These are phyloP conservation scores for Lepidium sativum DNA, from an alignment of 345 rosid species.

Conservation along the genomic window DNA sequence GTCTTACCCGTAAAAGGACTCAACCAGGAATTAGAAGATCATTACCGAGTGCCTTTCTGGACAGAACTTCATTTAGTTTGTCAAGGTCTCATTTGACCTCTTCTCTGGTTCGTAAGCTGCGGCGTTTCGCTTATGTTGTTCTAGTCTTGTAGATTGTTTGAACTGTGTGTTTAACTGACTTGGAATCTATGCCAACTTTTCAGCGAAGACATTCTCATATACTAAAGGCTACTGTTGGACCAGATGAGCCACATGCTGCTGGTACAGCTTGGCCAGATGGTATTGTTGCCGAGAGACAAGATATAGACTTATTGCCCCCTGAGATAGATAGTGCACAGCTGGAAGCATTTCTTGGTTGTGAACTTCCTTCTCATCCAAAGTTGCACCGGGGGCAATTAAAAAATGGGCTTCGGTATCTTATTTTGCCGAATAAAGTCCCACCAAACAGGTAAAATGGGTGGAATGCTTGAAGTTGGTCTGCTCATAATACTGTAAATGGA, in stretches of 20 bases:
- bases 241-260: conserved; percentile 96
- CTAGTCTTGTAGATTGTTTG: background rate
- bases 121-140: background rate
- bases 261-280: conserved; percentile 83
- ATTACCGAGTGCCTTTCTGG: conserved; percentile 40
- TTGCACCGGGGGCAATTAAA: conserved; percentile 69
- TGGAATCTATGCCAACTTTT: background rate
- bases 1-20: conserved; percentile 31
- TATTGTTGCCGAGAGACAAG: conserved; percentile 58
- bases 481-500: background rate
- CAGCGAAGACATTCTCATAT: conserved; percentile 39
- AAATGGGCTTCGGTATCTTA: conserved; percentile 95
- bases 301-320: conserved; percentile 43
- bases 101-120: conserved; percentile 38
- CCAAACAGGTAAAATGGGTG: conserved; percentile 56
- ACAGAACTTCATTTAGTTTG: conserved; percentile 50
- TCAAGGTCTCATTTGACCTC: conserved; percentile 26
- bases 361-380: conserved; percentile 90
- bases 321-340: conserved; percentile 39
- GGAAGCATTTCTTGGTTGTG: conserved; percentile 50
- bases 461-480: background rate
- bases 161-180: background rate
- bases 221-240: conserved; percentile 76
- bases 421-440: conserved; percentile 95
- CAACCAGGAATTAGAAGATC: conserved; percentile 29